Base-by-base conservation (phyloP, 1,284 basidiomycete species). In the Caloboletus inedulis region DNA sequence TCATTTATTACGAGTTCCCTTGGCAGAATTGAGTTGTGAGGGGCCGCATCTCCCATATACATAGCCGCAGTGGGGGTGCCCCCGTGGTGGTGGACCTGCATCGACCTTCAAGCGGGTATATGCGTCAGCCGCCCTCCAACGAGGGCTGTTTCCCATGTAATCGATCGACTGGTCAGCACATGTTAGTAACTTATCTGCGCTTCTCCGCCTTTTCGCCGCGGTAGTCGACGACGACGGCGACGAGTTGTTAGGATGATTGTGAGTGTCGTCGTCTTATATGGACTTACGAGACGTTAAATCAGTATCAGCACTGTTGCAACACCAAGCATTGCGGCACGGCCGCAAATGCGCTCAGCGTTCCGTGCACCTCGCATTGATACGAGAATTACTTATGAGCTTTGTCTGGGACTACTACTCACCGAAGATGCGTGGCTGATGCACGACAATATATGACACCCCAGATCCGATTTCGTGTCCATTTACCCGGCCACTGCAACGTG, bases 401-500 rank as follows among this genome's bases (percentile, higher is more conserved):
- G 13, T 25, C 21, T 25, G 18, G 4, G 10, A 27, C 6, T 23
- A 19, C 46, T 40, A 34, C 47, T 21, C 27, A 45, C 51, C 29
- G 35, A 25, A 10, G 51, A n/a, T 47, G 31, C 52, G 16, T 55
- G 43, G 21, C 33, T 35, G 19, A 25, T 27, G 21, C 30, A 5
- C 8, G 16, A 48, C n/a, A 16, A 14, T n/a, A 47, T 19, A n/a
- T n/a, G 44, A 49, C 29, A 29, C 18, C 18, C 27, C 13, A 19
- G 23, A 16, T 12, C 16, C 21, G 23, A 21, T 21, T 12, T 27
- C 36, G 18, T 9, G 9, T 42, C 13, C 35, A 3, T 52, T 29
- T 36, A 9, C 25, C 41, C n/a, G 9, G n/a, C 47, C 36, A 44
- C 37, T 29, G 23, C 47, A 59, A 53, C 54, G 33, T 53, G 54